These are phyloP conservation scores for Leccinum ochraceum DNA, from an alignment of 768 basidiomycete species.

Conservation along the genomic window DNA sequence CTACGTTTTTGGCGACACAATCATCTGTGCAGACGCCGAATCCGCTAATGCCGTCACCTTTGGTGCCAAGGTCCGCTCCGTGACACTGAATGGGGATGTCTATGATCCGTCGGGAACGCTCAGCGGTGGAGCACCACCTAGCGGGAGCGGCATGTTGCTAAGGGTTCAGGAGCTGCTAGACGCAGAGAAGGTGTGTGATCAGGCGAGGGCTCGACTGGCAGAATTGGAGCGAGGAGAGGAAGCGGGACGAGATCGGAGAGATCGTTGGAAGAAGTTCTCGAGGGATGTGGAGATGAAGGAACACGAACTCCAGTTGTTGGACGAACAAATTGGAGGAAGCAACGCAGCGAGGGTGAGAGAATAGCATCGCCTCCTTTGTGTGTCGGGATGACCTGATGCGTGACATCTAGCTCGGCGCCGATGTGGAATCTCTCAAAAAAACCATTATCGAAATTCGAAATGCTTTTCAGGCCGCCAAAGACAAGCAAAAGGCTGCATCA, in stretches of 20 bases:
- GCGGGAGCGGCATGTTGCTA: constrained; percentile 68
- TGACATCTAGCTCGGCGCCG: constrained; percentile 65
- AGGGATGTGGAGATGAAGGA: constrained; percentile 85
- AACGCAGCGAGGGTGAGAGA: constrained; percentile 81
- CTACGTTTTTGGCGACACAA: constrained; percentile 90
- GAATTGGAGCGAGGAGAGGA: constrained; percentile 58
- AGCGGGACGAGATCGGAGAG: constrained; percentile 50
- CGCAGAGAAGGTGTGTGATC: constrained; percentile 58
- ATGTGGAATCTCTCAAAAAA: constrained; percentile 73
- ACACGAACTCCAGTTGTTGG: constrained; percentile 80
- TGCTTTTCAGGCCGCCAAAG: constrained; percentile 63
- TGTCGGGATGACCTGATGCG: not conserved
- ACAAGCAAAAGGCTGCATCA: constrained; percentile 75
- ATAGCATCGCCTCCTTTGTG: not conserved
- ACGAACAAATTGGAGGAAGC: constrained; percentile 85
- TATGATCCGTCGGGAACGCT: constrained; percentile 96
- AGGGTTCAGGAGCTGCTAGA: constrained; percentile 81
- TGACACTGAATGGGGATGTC: constrained; percentile 92
- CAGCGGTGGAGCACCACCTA: constrained; percentile 87
- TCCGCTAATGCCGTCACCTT: constrained; percentile 91
- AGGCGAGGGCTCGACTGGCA: constrained; percentile 48
- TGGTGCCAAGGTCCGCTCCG: constrained; percentile 67
- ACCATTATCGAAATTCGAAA: constrained; percentile 57
- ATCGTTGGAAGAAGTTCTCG: constrained; percentile 58
- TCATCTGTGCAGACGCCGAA: constrained; percentile 88